These are phyloP conservation scores for Geotrichum cucujoidarum DNA, from an alignment of 1,139 yeast species.

Conservation along the genomic window DNA sequence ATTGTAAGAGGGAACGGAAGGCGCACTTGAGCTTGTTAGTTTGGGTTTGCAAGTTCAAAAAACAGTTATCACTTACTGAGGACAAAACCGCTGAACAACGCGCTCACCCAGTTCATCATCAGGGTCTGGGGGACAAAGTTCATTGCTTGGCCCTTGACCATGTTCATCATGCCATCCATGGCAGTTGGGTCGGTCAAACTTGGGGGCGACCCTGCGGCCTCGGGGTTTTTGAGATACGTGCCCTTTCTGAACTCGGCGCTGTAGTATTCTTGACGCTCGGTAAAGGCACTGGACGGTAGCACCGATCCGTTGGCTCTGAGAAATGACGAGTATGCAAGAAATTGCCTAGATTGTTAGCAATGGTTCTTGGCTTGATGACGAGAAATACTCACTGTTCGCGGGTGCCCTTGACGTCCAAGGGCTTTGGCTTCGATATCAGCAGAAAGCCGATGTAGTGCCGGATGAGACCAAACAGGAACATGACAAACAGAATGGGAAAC, in stretches of 20 bases:
- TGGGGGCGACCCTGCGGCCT: slow-evolving; percentile 44
- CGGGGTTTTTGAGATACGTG: slow-evolving; percentile 47
- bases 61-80: slow-evolving; percentile 40
- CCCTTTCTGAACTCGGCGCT: slow-evolving; percentile 48
- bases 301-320: slow-evolving; percentile 49
- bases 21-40: slow-evolving; percentile 42
- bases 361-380: neutral
- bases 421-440: slow-evolving; percentile 54
- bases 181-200: slow-evolving; percentile 67
- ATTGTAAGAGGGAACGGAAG: slow-evolving; percentile 80
- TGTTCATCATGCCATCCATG: slow-evolving; percentile 69
- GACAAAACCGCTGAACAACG: slow-evolving; percentile 87
- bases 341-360: slow-evolving; percentile 31
- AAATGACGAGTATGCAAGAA: slow-evolving; percentile 50
- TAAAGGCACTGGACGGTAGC: slow-evolving; percentile 47
- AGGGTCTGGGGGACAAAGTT: slow-evolving; percentile 87
- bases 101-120: slow-evolving; percentile 95
- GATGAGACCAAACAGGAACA: slow-evolving; percentile 84
- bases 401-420: slow-evolving; percentile 47
- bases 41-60: neutral
- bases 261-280: slow-evolving; percentile 44
- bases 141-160: slow-evolving; percentile 77
- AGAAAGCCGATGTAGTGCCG: slow-evolving; percentile 64
- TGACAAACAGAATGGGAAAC: slow-evolving; percentile 80
- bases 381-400: slow-evolving; percentile 48